A percentile compares a stretch with the other conserved stretches of the same genome.
These are phyloP conservation scores for Neofusicoccum ribis DNA, from an alignment of 2,329 filamentous ascomycete species.

Conservation along the genomic window DNA sequence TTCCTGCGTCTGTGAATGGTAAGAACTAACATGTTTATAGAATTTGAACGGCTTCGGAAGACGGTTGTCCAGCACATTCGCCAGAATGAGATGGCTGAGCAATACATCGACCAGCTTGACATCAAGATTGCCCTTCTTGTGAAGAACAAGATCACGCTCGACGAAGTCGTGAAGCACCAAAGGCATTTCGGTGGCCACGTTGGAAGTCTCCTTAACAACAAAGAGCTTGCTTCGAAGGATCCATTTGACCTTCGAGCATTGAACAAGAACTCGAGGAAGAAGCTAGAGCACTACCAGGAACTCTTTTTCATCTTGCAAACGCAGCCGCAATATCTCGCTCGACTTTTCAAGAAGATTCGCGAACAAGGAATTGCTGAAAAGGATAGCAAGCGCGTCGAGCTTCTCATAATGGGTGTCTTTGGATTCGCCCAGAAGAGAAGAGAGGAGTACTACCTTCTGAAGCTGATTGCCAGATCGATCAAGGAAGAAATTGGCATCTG, in stretches of 20 bases:
- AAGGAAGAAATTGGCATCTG: slow-evolving; percentile 81
- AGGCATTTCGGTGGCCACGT: slow-evolving; percentile 92
- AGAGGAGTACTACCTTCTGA: slow-evolving; percentile 95
- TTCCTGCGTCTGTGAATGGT: neutral
- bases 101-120: slow-evolving; percentile 97
- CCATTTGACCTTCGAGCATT: slow-evolving; percentile 95
- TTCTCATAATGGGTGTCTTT: slow-evolving; percentile 93
- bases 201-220: slow-evolving; percentile 80
- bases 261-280: slow-evolving; percentile 94
- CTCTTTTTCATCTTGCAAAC: slow-evolving; percentile 97
- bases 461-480: slow-evolving; percentile 78
- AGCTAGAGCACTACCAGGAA: slow-evolving; percentile 95
- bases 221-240: slow-evolving; percentile 83
- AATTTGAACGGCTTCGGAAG: slow-evolving; percentile 92
- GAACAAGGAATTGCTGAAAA: slow-evolving; percentile 85
- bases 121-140: slow-evolving; percentile 98
- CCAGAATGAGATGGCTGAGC: slow-evolving; percentile 94
- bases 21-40: slow-evolving; percentile 38
- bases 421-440: slow-evolving; percentile 95
- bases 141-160: slow-evolving; percentile 98
- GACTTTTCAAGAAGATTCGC: slow-evolving; percentile 80
- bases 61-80: slow-evolving; percentile 96
- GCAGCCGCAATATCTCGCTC: slow-evolving; percentile 89
- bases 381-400: slow-evolving; percentile 88
- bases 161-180: slow-evolving; percentile 96